These are phyloP conservation scores for Purpureocillium takamizusanense DNA, from an alignment of 2,329 filamentous ascomycete species.

Conservation along the genomic window DNA sequence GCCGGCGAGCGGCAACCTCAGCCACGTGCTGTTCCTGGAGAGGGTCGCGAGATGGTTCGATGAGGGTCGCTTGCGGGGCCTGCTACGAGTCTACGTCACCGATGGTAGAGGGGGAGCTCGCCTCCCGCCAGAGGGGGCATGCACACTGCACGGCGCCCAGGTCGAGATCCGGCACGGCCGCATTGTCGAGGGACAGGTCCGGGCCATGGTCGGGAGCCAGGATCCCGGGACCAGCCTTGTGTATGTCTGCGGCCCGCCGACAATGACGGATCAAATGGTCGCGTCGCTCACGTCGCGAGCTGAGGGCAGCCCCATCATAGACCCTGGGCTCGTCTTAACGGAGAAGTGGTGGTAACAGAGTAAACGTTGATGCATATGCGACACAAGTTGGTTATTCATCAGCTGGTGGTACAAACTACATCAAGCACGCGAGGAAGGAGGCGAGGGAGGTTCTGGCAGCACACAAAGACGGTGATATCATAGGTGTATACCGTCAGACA, in stretches of 20 bases:
- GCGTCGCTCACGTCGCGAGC: slow-evolving; percentile 26
- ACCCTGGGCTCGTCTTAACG: slow-evolving; percentile 38
- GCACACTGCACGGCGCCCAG: slow-evolving; percentile 2
- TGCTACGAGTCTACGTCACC: slow-evolving; percentile 39
- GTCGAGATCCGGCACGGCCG: slow-evolving; percentile 24
- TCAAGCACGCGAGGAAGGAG: too few relatives aligned
- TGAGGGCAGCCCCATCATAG: slow-evolving; percentile 25
- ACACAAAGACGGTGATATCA: too few relatives aligned
- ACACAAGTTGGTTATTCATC: too few relatives aligned
- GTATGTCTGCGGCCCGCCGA: slow-evolving; percentile 60
- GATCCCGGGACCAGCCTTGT: slow-evolving; percentile 32
- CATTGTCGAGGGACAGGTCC: slow-evolving; percentile 32
- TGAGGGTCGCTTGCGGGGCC: slow-evolving; percentile 25
- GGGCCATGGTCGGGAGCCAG: slow-evolving; percentile 24
- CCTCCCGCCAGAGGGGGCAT: neutral
- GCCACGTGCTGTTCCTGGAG: slow-evolving; percentile 41
- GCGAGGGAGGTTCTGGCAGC: too few relatives aligned
- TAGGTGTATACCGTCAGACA: too few relatives aligned
- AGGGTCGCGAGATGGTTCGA: slow-evolving; percentile 34
- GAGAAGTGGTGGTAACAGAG: slow-evolving; percentile 54
- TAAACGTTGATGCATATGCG: too few relatives aligned
- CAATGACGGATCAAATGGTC: slow-evolving; percentile 61
- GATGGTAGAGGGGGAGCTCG: slow-evolving; percentile 5
- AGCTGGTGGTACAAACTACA: too few relatives aligned
- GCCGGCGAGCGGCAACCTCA: slow-evolving; percentile 15